Base-by-base conservation (phyloP, 2,329 filamentous ascomycete genomes). In the Ophiostoma tasmaniense region DNA sequence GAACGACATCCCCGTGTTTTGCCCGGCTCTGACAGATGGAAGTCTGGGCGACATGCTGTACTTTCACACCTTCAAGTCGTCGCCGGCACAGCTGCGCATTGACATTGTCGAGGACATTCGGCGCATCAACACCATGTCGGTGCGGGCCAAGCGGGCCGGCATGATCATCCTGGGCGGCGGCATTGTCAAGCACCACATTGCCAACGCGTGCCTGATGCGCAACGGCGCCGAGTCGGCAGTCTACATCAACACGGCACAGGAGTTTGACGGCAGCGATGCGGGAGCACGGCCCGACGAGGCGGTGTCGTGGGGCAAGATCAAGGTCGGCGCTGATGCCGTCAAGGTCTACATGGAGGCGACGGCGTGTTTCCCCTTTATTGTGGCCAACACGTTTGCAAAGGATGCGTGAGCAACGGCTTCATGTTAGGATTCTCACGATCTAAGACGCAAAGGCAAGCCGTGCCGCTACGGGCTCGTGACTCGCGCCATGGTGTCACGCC, bases 301-400 rank as follows among this genome's bases (percentile, higher is more conserved):
- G 5, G 91, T 99, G 20, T 97, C 93, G 72, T 99, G 95, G 95
- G 95, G 95, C 2, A 99, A 99, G 83, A 97, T 99, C 79, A 97
- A 96, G 79, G 83, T 89, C 59, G 91, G 89, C 67, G 95, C 90
- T 1, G 90, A 95, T 72, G 90, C 89, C 74, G 93, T 98, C 69
- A 99, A 98, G 88, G 91, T 92, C 17, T 89, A 89, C 73, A 79
- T 86, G 59, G 87, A 89, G 73, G 87, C 86, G 2, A 89, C 87
- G 0, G 82, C 85, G 0, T 87, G 85, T 72, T 89, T 89, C 73
- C 87, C 87, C 0, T 83, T 89, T 33, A 89, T 89, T 70, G 87
- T 89, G 30, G 87, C 87, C 50, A 87, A 87, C 71, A 89, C 87
- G 0, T 89, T 89, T 78, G 87, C 87, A 17, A 88, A 87, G 70